These are phyloP conservation scores for Aquilaria sinensis DNA, from an alignment of 345 rosid species.

Conservation along the genomic window DNA sequence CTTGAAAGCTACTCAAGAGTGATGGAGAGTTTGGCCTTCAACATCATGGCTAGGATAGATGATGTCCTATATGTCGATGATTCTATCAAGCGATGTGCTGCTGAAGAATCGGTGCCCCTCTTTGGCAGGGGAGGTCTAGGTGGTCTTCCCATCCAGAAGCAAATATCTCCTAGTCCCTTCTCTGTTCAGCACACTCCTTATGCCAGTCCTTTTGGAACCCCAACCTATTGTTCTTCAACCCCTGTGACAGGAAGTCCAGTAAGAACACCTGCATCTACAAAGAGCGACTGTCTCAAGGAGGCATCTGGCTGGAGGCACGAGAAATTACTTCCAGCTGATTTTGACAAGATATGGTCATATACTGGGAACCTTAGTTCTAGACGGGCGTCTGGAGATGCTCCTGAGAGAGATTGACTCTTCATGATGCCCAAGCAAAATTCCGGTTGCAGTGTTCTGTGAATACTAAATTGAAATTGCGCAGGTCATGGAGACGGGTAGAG, in stretches of 20 bases:
- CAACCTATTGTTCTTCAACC: slow-evolving; percentile 49
- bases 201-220: slow-evolving; percentile 68
- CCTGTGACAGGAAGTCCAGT: slow-evolving; percentile 56
- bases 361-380: slow-evolving; percentile 66
- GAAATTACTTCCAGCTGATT: slow-evolving; percentile 32
- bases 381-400: slow-evolving; percentile 64
- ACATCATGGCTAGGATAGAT: slow-evolving; percentile 95
- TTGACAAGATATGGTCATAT: slow-evolving; percentile 72
- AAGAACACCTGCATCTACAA: slow-evolving; percentile 34
- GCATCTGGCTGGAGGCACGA: slow-evolving; percentile 27
- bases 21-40: slow-evolving; percentile 97
- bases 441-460: not conserved
- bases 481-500: slow-evolving; percentile 1
- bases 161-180: slow-evolving; percentile 67
- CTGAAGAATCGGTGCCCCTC: slow-evolving; percentile 54
- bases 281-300: slow-evolving; percentile 35
- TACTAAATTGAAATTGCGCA: slow-evolving; percentile 6
- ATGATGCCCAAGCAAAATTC: not conserved
- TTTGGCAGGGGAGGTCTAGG: slow-evolving; percentile 55
- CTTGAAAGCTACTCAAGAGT: slow-evolving; percentile 98
- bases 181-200: slow-evolving; percentile 60
- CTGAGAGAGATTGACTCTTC: slow-evolving; percentile 77
- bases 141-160: slow-evolving; percentile 64
- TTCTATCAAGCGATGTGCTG: slow-evolving; percentile 47
- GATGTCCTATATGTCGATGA: slow-evolving; percentile 93